Conservation (phyloP, 2,329 filamentous ascomycete genomes). For the Mariannaea elegans region DNA sequence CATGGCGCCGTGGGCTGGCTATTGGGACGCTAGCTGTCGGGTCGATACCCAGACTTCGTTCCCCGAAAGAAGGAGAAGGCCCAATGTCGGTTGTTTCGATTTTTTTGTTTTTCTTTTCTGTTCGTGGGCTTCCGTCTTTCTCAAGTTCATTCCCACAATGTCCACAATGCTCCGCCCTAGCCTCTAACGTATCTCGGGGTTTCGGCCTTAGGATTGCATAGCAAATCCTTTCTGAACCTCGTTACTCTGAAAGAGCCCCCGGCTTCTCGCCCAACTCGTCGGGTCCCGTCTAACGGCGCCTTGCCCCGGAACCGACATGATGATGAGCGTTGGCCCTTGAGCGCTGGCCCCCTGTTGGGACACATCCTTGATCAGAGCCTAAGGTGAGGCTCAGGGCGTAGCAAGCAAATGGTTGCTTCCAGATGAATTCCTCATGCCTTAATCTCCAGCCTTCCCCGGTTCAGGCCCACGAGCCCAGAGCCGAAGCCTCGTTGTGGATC, state of each 20-base stretch:
- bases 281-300: constrained; percentile 39
- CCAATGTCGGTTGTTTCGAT: neutral
- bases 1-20: constrained; percentile 22
- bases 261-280: constrained; percentile 35
- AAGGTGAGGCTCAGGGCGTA: constrained; percentile 1
- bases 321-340: constrained; percentile 25
- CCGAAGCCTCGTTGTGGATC: constrained; percentile 9
- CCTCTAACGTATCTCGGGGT: neutral
- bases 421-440: constrained; percentile 25
- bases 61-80: neutral
- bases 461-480: constrained; percentile 6
- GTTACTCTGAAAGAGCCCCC: constrained; percentile 18
- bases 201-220: neutral
- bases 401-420: constrained; percentile 6
- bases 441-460: constrained; percentile 26
- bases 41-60: constrained; percentile 4
- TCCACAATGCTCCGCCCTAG: neutral
- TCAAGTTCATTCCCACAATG: neutral
- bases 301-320: constrained; percentile 40
- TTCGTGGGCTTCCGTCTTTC: neutral
- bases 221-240: neutral
- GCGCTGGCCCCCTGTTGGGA: constrained; percentile 25
- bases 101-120: constrained; percentile 4
- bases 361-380: constrained; percentile 4
- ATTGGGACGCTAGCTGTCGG: constrained; percentile 22